These are phyloP conservation scores for Talaromyces sp. DNA, from an alignment of 2,329 filamentous ascomycete genomes.

Conservation along the genomic window DNA sequence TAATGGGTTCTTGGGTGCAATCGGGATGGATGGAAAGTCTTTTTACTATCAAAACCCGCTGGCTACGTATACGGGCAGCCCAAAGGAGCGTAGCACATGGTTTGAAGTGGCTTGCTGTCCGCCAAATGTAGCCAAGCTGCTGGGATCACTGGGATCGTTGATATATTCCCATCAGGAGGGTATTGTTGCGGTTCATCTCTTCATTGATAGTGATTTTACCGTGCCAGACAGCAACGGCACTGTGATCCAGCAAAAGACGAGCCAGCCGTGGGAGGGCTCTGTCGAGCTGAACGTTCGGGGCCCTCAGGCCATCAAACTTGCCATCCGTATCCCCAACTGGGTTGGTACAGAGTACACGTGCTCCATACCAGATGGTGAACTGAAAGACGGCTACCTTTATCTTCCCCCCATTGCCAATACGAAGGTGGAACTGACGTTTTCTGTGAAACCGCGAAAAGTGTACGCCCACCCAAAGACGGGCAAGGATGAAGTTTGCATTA, in stretches of 20 bases:
- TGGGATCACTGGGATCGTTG: slow-evolving; percentile 54
- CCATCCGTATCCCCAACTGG: slow-evolving; percentile 52
- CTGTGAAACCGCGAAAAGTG: slow-evolving; percentile 45
- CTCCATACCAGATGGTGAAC: slow-evolving; percentile 6
- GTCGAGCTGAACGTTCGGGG: slow-evolving; percentile 42
- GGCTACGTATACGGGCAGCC: slow-evolving; percentile 46
- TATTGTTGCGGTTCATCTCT: slow-evolving; percentile 39
- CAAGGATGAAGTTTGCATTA: slow-evolving; percentile 49
- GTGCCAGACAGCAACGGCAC: slow-evolving; percentile 28
- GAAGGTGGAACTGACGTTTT: slow-evolving; percentile 40
- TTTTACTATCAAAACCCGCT: slow-evolving; percentile 61
- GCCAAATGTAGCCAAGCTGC: slow-evolving; percentile 52
- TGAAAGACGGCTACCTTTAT: slow-evolving; percentile 46
- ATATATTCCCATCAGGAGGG: slow-evolving; percentile 25
- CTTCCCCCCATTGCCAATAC: slow-evolving; percentile 35
- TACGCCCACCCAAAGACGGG: slow-evolving; percentile 52
- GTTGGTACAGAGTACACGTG: slow-evolving; percentile 13
- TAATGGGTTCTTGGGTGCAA: slow-evolving; percentile 54
- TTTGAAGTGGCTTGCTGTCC: slow-evolving; percentile 57
- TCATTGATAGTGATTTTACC: slow-evolving; percentile 24
- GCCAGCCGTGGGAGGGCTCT: slow-evolving; percentile 54
- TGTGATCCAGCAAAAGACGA: slow-evolving; percentile 43
- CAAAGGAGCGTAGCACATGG: slow-evolving; percentile 50
- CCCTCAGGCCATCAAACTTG: slow-evolving; percentile 33
- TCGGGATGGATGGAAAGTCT: slow-evolving; percentile 49